Base-by-base conservation (phyloP, 1,139 yeast genomes). In the Yamadazyma triangularis region DNA sequence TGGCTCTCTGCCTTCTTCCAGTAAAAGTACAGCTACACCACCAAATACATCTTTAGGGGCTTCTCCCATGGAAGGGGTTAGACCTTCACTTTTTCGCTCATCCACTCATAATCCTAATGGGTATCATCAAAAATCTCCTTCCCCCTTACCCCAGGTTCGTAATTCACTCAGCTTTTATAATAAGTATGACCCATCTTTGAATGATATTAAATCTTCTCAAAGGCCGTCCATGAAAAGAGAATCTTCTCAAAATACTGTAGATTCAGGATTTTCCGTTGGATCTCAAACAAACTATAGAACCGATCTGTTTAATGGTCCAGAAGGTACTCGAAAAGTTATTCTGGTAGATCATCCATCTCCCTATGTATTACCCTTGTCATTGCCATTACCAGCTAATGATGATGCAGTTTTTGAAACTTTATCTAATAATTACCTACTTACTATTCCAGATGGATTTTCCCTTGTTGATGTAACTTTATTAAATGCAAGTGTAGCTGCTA, bases 401-500 rank as follows among this genome's bases (percentile, higher is more conserved):
- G 61, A 59, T 0, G 47, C 48, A 1, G 60, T 58, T 2, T 73
- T 74, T 43, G 65, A 59, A 25, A 53, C 60, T 4, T 50, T 74
- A 27, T 60, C 78, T 1, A 49, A 54, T 23, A 58, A 66, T 41
- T 73, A 73, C 42, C 36, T 72, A 26, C 48, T 64, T 2, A 44
- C 58, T 2, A 48, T 71, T 3, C 77, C 79, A 0, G 76, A 71
- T 28, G 77, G 72, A 1, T 69, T 70, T 44, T 60, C 61, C 15
- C 50, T 77, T 10, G 50, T 62, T 4, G 77, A 76, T 23, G 77
- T 73, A 1, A 81, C 88, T 45, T 60, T 66, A 25, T 58, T 72
- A 36, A 84, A 84, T 48, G 75, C 86, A 1, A 58, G 64, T 21
- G 64, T 75, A 3, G 86, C 89, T 1, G 71, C 70, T 0, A 59